Percentiles rank a stretch among this genome's conserved stretches.
Evolutionary conservation across 1,139 yeast genomes (phyloP).

Genomic region (Debaryomycetaceae sp.): DNA sequence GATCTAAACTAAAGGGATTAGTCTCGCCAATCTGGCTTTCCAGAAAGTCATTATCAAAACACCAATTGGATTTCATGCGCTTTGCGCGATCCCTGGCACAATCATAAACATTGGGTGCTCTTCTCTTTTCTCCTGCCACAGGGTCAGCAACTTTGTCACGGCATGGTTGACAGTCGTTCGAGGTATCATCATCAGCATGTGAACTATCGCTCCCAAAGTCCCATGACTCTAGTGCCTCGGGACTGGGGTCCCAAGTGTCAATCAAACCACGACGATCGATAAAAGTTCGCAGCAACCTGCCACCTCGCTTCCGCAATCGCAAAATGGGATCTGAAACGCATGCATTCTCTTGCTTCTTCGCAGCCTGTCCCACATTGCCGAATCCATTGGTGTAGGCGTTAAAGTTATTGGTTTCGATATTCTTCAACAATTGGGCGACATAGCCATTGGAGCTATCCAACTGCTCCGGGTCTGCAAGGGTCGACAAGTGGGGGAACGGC

Average conservation of each 20-base stretch:
- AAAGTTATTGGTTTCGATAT: conserved; percentile 35
- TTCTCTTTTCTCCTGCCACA: conserved; percentile 5
- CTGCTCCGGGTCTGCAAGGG: conserved; percentile 13
- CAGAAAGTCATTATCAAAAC: conserved; percentile 57
- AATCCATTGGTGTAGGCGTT: conserved; percentile 37
- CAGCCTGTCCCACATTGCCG: conserved; percentile 13
- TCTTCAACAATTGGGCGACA: conserved; percentile 31
- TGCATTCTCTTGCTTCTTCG: neutral
- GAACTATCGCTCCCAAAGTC: conserved; percentile 20
- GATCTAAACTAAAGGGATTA: conserved; percentile 54
- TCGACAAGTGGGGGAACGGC: conserved; percentile 31
- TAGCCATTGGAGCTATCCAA: conserved; percentile 21
- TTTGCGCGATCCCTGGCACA: conserved; percentile 39
- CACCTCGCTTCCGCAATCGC: conserved; percentile 64
- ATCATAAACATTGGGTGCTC: conserved; percentile 39
- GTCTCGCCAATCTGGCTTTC: conserved; percentile 35
- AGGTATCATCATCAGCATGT: neutral
- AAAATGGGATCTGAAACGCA: conserved; percentile 44
- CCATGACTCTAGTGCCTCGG: conserved; percentile 18
- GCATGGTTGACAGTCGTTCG: conserved; percentile 5
- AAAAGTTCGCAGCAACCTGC: conserved; percentile 61
- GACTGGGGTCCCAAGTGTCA: conserved; percentile 17
- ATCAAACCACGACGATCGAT: conserved; percentile 55
- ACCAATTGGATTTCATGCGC: conserved; percentile 64
- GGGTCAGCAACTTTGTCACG: conserved; percentile 13